Conservation (phyloP, 1,284 basidiomycete species). For the Pterulicium gracile region DNA sequence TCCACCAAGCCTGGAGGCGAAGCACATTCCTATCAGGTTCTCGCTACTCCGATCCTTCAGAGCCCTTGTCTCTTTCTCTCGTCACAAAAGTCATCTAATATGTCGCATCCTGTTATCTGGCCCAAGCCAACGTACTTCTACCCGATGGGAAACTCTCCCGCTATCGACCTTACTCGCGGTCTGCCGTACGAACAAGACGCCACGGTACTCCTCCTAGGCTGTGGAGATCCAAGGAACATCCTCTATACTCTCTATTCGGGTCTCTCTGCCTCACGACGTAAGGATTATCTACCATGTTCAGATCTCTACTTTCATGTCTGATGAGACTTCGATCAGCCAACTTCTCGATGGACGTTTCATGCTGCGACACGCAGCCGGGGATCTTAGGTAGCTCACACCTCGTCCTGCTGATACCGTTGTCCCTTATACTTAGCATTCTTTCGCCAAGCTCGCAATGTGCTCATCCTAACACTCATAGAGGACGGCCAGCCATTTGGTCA, state of each 20-base stretch:
- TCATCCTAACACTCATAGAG: slow-evolving; percentile 26
- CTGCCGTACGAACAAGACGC: slow-evolving; percentile 34
- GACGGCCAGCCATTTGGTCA: slow-evolving; percentile 15
- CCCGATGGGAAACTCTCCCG: slow-evolving; percentile 44
- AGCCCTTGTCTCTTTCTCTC: too few species aligned
- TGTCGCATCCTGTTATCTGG: slow-evolving; percentile 28
- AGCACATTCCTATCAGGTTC: too few species aligned
- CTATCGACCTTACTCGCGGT: slow-evolving; percentile 35
- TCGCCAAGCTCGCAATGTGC: slow-evolving; percentile 28
- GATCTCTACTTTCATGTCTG: background rate
- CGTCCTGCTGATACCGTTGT: background rate
- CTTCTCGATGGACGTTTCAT: slow-evolving; percentile 43
- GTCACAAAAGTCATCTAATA: too few species aligned
- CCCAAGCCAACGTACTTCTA: slow-evolving; percentile 38
- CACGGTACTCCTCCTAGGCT: slow-evolving; percentile 39
- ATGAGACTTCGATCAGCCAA: slow-evolving; percentile 13
- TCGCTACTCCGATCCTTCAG: too few species aligned
- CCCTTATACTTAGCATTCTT: too few species aligned
- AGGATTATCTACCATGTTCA: slow-evolving; percentile 13
- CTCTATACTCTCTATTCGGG: slow-evolving; percentile 34
- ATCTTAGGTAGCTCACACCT: slow-evolving; percentile 32
- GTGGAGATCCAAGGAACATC: slow-evolving; percentile 46
- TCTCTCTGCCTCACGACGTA: slow-evolving; percentile 1
- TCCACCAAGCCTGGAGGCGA: too few species aligned
- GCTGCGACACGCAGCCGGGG: slow-evolving; percentile 46